phyloP scores from a whole-genome alignment of 2,329 filamentous ascomycete genomes.

The Colletotrichum navitas region DNA sequence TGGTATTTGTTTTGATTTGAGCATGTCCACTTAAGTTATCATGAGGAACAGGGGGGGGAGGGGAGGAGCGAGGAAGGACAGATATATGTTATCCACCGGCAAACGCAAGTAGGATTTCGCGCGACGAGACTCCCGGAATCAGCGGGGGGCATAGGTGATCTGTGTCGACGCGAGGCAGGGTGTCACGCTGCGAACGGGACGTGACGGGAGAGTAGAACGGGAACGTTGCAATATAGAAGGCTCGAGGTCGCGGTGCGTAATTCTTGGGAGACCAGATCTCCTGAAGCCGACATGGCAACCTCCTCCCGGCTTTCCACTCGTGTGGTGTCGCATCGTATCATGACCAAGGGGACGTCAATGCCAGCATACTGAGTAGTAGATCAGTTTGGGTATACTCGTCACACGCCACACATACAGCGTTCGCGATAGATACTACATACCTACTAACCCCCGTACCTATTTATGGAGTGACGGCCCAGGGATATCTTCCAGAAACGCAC shows the following conservation, averaged over 20 bases:
- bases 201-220: not conserved
- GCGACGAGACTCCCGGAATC: not conserved
- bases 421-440: not conserved
- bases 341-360: not conserved
- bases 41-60: not conserved
- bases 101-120: not conserved
- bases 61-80: not conserved
- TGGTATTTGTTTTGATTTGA: not conserved
- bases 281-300: not conserved
- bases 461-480: constrained; percentile 3
- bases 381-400: not conserved
- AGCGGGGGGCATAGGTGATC: not conserved
- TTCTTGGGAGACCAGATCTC: too few species aligned
- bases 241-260: not conserved
- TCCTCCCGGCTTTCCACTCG: not conserved
- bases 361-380: not conserved
- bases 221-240: not conserved
- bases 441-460: not conserved
- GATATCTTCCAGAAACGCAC: not conserved
- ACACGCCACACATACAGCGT: not conserved
- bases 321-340: too few species aligned
- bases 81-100: not conserved
- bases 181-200: not conserved
- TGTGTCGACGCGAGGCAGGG: not conserved
- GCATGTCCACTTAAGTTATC: too few species aligned